phyloP scores from a whole-genome alignment of 805 yeast species.

The Lachancea dasiensis region DNA sequence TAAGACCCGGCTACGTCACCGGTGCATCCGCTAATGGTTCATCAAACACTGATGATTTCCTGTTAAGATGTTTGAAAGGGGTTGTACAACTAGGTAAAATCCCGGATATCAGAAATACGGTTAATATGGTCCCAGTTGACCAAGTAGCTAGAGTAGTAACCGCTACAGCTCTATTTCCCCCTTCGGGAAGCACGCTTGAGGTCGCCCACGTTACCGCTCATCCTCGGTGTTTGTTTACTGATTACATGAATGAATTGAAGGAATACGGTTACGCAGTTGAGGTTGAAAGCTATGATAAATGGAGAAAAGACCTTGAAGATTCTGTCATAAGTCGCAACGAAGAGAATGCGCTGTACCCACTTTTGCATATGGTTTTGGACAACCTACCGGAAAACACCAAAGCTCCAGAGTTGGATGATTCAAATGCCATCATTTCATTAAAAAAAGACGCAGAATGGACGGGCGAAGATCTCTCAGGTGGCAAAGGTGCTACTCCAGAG shows the following conservation, averaged over 20 bases:
- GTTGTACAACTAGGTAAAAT: slow-evolving; percentile 78
- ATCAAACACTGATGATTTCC: slow-evolving; percentile 93
- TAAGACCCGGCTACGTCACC: slow-evolving; percentile 94
- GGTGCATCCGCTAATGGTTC: slow-evolving; percentile 83
- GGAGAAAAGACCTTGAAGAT: slow-evolving; percentile 73
- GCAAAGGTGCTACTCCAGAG: slow-evolving; percentile 64
- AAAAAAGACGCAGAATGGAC: slow-evolving; percentile 55
- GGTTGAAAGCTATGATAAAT: slow-evolving; percentile 60
- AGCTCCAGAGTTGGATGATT: slow-evolving; percentile 93
- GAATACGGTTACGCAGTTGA: slow-evolving; percentile 67
- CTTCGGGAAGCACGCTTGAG: slow-evolving; percentile 43
- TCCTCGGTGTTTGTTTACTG: slow-evolving; percentile 79
- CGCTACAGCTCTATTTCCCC: slow-evolving; percentile 77
- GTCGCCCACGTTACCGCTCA: slow-evolving; percentile 98
- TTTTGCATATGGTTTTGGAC: slow-evolving; percentile 89
- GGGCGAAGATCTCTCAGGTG: slow-evolving; percentile 60
- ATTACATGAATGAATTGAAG: slow-evolving; percentile 60
- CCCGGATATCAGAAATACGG: slow-evolving; percentile 82
- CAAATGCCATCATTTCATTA: slow-evolving; percentile 70
- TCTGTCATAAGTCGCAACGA: slow-evolving; percentile 68
- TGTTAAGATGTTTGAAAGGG: slow-evolving; percentile 91
- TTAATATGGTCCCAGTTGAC: slow-evolving; percentile 96
- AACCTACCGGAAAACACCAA: slow-evolving; percentile 84
- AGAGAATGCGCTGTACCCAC: slow-evolving; percentile 86
- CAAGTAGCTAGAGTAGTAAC: slow-evolving; percentile 92